Evolutionary conservation across 208 protist species (phyloP).

Genomic region (Crithidia brevicula): DNA sequence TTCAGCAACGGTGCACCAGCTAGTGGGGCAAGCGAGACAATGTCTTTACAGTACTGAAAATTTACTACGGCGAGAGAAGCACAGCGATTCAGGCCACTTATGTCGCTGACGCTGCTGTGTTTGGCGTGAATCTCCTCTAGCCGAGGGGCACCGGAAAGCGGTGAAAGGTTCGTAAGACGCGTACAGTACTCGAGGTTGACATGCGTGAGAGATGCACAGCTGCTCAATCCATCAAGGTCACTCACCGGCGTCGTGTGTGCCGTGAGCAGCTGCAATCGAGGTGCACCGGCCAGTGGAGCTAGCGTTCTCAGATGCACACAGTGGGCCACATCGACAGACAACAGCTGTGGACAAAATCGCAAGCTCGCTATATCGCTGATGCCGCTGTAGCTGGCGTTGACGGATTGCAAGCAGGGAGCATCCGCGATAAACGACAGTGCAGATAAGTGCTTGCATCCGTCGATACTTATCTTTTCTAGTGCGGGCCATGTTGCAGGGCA

Average conservation of each 20-base stretch:
- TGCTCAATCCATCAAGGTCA: background rate
- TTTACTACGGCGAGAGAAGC: slow-evolving; percentile 3
- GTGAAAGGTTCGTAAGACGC: slow-evolving; percentile 1
- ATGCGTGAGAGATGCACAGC: background rate
- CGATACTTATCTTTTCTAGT: background rate
- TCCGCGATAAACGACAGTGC: background rate
- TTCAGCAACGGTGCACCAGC: background rate
- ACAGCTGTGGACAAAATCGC: background rate
- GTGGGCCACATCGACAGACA: slow-evolving; percentile 2
- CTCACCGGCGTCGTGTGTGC: background rate
- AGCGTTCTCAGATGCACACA: slow-evolving; percentile 12
- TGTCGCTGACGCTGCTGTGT: background rate
- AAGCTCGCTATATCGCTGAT: background rate
- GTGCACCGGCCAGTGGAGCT: background rate
- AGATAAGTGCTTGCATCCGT: background rate
- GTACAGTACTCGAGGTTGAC: background rate
- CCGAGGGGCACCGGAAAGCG: slow-evolving; percentile 3
- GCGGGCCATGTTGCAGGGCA: background rate
- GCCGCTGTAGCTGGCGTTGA: background rate
- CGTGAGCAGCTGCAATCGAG: background rate
- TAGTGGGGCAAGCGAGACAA: background rate
- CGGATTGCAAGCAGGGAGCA: slow-evolving; percentile 1
- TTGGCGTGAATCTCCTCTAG: slow-evolving; percentile 11
- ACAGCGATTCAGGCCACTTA: slow-evolving; percentile 7
- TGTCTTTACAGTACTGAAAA: slow-evolving; percentile 14